Conservation (phyloP, 2,329 filamentous ascomycete species). For the Dactylellina drechsleri region DNA sequence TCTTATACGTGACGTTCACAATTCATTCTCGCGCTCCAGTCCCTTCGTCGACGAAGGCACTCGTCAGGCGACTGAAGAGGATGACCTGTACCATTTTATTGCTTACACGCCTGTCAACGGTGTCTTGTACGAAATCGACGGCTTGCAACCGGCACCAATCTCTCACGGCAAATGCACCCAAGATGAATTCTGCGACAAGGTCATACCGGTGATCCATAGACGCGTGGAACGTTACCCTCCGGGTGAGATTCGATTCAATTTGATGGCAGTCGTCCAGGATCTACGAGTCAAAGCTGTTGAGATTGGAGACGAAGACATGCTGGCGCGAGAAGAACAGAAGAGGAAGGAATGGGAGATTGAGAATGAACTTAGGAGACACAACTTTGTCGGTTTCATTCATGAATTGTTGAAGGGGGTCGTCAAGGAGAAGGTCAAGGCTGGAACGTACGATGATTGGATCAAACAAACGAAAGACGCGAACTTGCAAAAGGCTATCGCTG, state of each 20-base stretch:
- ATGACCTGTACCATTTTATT: conserved; percentile 97
- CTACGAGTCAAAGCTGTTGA: conserved; percentile 79
- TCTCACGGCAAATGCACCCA: conserved; percentile 78
- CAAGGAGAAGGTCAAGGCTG: conserved; percentile 73
- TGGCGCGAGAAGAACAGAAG: conserved; percentile 84
- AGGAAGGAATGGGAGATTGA: conserved; percentile 90
- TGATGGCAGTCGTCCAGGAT: conserved; percentile 91
- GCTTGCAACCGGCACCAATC: conserved; percentile 91
- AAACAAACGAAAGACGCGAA: conserved; percentile 68
- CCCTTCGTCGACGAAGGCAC: conserved; percentile 90
- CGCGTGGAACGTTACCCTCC: conserved; percentile 85
- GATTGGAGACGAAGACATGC: conserved; percentile 80
- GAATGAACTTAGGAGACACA: conserved; percentile 89
- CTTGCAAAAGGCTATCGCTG: conserved; percentile 65
- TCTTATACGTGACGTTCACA: conserved; percentile 81
- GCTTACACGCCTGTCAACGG: conserved; percentile 86
- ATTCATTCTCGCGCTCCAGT: conserved; percentile 85
- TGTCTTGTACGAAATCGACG: conserved; percentile 91
- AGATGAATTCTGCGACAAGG: conserved; percentile 79
- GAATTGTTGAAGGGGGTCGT: conserved; percentile 89
- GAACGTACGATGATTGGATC: conserved; percentile 77
- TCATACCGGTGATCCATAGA: conserved; percentile 86
- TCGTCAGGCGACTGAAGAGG: conserved; percentile 72
- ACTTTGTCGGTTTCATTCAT: conserved; percentile 94
- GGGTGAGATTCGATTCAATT: conserved; percentile 92